Evolutionary conservation across 2,329 filamentous ascomycete genomes (phyloP).

Genomic region (Colletotrichum musae): DNA sequence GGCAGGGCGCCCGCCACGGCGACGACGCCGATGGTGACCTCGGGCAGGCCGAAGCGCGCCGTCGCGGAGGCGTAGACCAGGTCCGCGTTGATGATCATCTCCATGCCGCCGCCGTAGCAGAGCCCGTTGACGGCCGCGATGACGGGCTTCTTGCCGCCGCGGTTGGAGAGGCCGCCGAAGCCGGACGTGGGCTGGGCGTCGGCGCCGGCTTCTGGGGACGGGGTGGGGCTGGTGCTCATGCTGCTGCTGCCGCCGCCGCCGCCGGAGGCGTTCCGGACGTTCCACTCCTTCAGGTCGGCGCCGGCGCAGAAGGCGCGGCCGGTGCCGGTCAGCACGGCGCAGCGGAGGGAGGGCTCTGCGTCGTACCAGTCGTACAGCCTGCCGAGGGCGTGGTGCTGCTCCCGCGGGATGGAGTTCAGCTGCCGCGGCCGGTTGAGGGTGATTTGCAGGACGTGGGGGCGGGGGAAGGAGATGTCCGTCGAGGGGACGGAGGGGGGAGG

Average conservation of each 20-base stretch:
- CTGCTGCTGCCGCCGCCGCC: background rate
- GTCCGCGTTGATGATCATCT: constrained; percentile 83
- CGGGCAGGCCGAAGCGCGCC: constrained; percentile 78
- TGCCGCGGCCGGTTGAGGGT: constrained; percentile 71
- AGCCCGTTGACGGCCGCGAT: constrained; percentile 83
- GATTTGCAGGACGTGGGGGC: constrained; percentile 69
- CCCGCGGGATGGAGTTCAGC: constrained; percentile 70
- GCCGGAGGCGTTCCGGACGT: constrained; percentile 54
- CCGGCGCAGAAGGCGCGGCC: constrained; percentile 78
- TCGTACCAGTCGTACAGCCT: constrained; percentile 70
- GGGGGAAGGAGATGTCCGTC: constrained; percentile 62
- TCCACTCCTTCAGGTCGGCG: constrained; percentile 78
- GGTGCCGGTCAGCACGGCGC: constrained; percentile 74
- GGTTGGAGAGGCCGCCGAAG: constrained; percentile 66
- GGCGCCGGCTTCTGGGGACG: background rate
- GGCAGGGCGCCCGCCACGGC: constrained; percentile 80
- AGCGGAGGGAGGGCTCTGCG: constrained; percentile 70
- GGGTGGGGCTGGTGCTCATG: background rate
- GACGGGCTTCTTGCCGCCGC: constrained; percentile 80
- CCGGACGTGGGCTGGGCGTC: constrained; percentile 24
- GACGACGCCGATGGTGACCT: constrained; percentile 79
- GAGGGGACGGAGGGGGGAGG: constrained; percentile 27
- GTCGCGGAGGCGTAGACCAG: constrained; percentile 73
- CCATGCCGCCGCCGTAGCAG: constrained; percentile 82
- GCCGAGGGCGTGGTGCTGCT: constrained; percentile 64